Percentiles rank a stretch among this genome's conserved stretches.
phyloP scores from a whole-genome alignment of 371 early-diverging fungal genomes.

The Smittium mucronatum region DNA sequence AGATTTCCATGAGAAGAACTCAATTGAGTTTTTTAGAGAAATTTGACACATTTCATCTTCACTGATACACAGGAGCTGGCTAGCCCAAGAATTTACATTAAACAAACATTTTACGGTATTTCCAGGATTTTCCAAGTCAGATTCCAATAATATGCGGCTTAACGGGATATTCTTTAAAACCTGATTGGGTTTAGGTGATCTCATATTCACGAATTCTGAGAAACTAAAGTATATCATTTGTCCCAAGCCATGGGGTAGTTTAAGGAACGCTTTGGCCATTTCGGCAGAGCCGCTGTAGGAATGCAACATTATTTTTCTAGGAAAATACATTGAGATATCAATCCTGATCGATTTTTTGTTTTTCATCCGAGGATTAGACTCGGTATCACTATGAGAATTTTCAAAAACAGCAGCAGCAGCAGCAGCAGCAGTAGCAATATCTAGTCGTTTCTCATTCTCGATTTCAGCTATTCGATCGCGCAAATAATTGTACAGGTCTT shows the following conservation, averaged over 20 bases:
- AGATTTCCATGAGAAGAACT: not conserved
- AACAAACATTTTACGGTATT: slow-evolving; percentile 43
- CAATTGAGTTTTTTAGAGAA: slow-evolving; percentile 44
- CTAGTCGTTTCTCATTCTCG: not conserved
- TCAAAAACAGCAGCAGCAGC: not conserved
- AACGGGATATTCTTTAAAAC: slow-evolving; percentile 45
- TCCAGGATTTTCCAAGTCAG: slow-evolving; percentile 54
- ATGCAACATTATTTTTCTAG: slow-evolving; percentile 65
- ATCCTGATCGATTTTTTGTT: not conserved
- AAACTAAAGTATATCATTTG: slow-evolving; percentile 39
- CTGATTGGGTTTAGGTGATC: slow-evolving; percentile 28
- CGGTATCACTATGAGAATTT: not conserved
- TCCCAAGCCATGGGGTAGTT: slow-evolving; percentile 38
- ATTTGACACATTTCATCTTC: slow-evolving; percentile 38
- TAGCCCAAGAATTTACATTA: slow-evolving; percentile 44
- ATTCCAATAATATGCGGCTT: slow-evolving; percentile 64
- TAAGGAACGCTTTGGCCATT: slow-evolving; percentile 45
- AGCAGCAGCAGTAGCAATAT: not conserved
- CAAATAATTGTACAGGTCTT: slow-evolving; percentile 45
- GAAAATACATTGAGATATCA: slow-evolving; percentile 27
- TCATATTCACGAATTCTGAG: slow-evolving; percentile 35
- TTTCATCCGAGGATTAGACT: not conserved
- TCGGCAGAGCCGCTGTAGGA: slow-evolving; percentile 73
- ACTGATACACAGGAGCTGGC: slow-evolving; percentile 52
- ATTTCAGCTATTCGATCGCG: slow-evolving; percentile 11